These are phyloP conservation scores for Selenicereus undatus DNA, from an alignment of 148 eudicot genomes.

Conservation along the genomic window DNA sequence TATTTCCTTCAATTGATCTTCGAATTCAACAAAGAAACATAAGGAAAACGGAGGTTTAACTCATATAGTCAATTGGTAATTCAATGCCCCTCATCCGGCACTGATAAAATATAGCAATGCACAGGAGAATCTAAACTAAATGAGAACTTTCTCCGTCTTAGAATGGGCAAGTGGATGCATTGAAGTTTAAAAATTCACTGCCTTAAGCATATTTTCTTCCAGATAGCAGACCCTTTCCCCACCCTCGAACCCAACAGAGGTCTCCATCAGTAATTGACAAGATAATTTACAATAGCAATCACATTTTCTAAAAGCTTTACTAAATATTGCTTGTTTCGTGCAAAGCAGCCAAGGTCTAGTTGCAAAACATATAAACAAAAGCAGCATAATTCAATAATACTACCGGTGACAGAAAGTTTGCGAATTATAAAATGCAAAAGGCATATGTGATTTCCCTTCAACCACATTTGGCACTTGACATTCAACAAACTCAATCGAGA, in stretches of 20 bases:
- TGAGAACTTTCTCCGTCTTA: neutral
- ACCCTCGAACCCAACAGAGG: neutral
- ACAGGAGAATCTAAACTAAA: neutral
- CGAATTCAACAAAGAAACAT: neutral
- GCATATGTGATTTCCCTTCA: neutral
- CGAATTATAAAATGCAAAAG: neutral
- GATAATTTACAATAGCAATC: neutral
- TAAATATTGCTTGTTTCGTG: no score
- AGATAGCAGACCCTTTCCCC: neutral
- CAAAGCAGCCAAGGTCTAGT: no score
- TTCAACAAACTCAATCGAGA: neutral
- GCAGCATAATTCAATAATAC: neutral
- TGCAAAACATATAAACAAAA: no score
- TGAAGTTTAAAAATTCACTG: neutral
- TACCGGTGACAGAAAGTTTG: neutral
- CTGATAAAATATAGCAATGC: neutral
- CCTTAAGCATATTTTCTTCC: neutral
- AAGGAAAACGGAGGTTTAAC: neutral
- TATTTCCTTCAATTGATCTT: neutral
- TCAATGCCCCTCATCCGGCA: neutral
- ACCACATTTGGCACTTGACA: neutral
- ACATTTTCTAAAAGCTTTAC: no score
- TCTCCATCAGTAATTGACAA: neutral
- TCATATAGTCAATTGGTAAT: neutral
- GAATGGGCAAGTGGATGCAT: neutral